These are phyloP conservation scores for Pleomassaria siparia DNA, from an alignment of 2,329 filamentous ascomycete genomes.

Conservation along the genomic window DNA sequence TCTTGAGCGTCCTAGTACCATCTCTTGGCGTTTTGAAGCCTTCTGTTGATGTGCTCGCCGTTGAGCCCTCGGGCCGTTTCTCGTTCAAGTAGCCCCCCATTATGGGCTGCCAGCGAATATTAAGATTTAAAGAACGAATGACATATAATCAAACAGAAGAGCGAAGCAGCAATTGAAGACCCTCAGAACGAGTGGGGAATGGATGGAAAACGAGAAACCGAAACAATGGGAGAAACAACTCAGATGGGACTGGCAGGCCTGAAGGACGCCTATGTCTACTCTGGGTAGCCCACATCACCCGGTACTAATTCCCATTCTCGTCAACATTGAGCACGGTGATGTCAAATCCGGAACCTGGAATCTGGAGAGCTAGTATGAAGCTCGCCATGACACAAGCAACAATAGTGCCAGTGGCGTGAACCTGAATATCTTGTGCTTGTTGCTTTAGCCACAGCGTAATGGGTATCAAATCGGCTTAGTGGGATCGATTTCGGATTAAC, in stretches of 20 bases:
- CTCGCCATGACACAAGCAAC: neutral
- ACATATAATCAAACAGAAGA: neutral
- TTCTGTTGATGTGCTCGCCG: neutral
- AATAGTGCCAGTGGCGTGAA: neutral
- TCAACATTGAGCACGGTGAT: neutral
- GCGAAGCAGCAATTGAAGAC: neutral
- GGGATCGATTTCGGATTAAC: no score
- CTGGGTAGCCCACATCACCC: neutral
- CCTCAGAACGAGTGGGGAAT: no score
- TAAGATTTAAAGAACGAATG: neutral
- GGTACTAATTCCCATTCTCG: neutral
- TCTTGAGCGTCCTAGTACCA: slow-evolving; percentile 6
- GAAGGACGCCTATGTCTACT: neutral
- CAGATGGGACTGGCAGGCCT: neutral
- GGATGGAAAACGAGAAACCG: neutral
- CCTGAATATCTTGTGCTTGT: neutral
- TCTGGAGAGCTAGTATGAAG: neutral
- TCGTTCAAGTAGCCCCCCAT: neutral
- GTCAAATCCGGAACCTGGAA: slow-evolving; percentile 1
- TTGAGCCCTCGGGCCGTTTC: neutral
- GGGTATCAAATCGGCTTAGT: neutral
- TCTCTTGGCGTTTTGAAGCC: neutral
- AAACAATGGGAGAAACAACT: neutral
- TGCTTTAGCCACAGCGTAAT: neutral
- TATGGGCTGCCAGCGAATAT: neutral